Evolutionary conservation across 495 filamentous ascomycete genomes (phyloP), one percentile per base, ranked within the genome.

Genomic region (Extremus antarcticus): DNA sequence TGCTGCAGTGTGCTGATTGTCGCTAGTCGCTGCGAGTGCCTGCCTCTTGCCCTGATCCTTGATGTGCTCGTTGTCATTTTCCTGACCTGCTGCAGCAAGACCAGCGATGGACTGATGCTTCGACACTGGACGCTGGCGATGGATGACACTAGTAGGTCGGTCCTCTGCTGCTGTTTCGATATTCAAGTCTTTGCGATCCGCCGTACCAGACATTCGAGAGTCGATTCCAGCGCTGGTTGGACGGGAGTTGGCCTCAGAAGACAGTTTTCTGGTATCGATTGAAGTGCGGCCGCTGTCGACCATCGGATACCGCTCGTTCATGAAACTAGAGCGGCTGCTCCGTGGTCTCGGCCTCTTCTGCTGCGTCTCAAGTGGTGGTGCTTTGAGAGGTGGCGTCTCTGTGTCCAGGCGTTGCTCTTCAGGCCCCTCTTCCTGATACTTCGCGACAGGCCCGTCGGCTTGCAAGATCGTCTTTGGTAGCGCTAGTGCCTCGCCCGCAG

Each of bases 231-330:
- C 4, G 13, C 29, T 35, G 29, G 29, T 35, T 13, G 29, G 29
- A 4, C 29, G 29, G 7, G 29, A 35, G 7, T 13, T 13, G 13
- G 29, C 13, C 29, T 13, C 29, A 4, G 29, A 35, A 35, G 29
- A 35, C 29, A 35, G 4, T 13, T 35, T 50, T 15, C 56, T 58
- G 43, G 47, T 16, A 38, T 58, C 38, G 51, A 58, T 50, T 7
- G 29, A 35, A 4, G 57, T 54, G 2, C 66, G 57, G 13, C 58
- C 47, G 2, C 51, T 61, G 1, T 65, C 53, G 15, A 70, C 56
- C 39, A 62, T 58, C 9, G 67, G 67, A 52, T 62, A 70, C 10
- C 62, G 62, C 13, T 68, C 66, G 50, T 70, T 70, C 67, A 70
- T 70, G 51, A 54, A 58, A 20, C 59, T 61, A 15, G 51, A 54